Percentiles rank a stretch among this genome's conserved stretches.
phyloP scores from a whole-genome alignment of 2,329 filamentous ascomycete genomes.

The Phialophora chinensis region DNA sequence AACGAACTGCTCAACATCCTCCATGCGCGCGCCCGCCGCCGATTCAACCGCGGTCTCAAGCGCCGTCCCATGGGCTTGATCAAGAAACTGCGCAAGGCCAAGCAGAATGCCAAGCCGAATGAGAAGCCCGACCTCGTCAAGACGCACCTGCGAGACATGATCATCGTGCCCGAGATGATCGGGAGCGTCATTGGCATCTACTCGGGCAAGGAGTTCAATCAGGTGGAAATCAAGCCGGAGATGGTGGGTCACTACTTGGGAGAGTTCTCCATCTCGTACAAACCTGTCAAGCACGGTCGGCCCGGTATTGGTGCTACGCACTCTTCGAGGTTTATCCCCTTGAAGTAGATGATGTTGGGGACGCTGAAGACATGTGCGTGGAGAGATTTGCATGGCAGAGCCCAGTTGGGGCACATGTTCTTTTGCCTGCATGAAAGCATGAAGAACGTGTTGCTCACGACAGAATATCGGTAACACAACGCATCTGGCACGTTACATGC shows the following conservation, averaged over 20 bases:
- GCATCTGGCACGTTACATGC: background rate
- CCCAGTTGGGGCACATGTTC: background rate
- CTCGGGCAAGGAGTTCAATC: slow-evolving; percentile 99
- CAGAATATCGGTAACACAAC: background rate
- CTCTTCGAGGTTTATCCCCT: slow-evolving; percentile 99
- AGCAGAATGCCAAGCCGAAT: slow-evolving; percentile 98
- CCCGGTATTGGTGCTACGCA: slow-evolving; percentile 99
- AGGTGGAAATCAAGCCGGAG: slow-evolving; percentile 99
- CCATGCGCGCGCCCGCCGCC: slow-evolving; percentile 95
- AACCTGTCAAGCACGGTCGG: slow-evolving; percentile 99
- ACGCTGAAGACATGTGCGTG: background rate
- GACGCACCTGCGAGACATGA: slow-evolving; percentile 99
- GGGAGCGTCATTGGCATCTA: slow-evolving; percentile 98
- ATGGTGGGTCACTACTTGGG: slow-evolving; percentile 99
- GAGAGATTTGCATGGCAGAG: background rate
- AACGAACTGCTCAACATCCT: slow-evolving; percentile 99
- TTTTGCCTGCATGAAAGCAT: background rate
- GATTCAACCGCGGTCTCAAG: slow-evolving; percentile 99
- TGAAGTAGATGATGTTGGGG: slow-evolving; percentile 73
- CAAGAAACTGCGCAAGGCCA: slow-evolving; percentile 99
- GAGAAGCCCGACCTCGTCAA: slow-evolving; percentile 99
- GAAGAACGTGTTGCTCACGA: background rate
- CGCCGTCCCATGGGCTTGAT: slow-evolving; percentile 99
- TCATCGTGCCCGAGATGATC: slow-evolving; percentile 99
- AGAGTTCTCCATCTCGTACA: slow-evolving; percentile 99